These are phyloP conservation scores for Astragalus glycyphyllos DNA, from an alignment of 306 rosid species.

Conservation along the genomic window DNA sequence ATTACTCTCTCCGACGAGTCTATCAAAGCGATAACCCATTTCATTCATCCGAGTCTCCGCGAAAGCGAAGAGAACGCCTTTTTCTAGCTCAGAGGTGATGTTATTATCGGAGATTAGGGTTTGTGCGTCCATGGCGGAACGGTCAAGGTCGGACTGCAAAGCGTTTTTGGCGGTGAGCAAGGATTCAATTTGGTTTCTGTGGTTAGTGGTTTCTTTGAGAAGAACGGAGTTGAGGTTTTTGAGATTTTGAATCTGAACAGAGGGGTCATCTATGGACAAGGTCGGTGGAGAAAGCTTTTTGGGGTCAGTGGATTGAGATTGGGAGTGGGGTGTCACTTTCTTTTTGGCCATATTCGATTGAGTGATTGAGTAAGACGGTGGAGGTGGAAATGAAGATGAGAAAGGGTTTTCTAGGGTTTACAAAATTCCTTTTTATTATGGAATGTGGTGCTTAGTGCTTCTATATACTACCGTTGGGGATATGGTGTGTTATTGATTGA, in stretches of 20 bases:
- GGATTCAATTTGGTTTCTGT: slow-evolving; percentile 57
- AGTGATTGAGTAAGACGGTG: background rate
- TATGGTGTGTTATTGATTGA: background rate
- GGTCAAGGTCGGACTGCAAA: slow-evolving; percentile 45
- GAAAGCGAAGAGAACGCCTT: slow-evolving; percentile 44
- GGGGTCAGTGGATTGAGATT: slow-evolving; percentile 35
- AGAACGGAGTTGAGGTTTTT: slow-evolving; percentile 70
- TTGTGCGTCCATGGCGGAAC: slow-evolving; percentile 36
- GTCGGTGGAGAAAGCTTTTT: slow-evolving; percentile 16
- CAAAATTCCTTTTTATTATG: background rate
- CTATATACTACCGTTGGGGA: background rate
- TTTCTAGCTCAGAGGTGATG: slow-evolving; percentile 52
- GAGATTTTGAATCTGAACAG: slow-evolving; percentile 61
- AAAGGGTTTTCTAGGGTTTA: slow-evolving; percentile 45
- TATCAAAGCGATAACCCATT: slow-evolving; percentile 39
- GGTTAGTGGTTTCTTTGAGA: slow-evolving; percentile 60
- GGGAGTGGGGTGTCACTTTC: slow-evolving; percentile 46
- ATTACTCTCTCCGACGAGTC: slow-evolving; percentile 40
- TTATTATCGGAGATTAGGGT: background rate
- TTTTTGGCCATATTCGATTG: slow-evolving; percentile 63
- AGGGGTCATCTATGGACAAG: slow-evolving; percentile 42
- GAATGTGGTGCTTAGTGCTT: background rate
- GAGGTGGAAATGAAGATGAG: background rate
- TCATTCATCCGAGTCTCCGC: slow-evolving; percentile 49
- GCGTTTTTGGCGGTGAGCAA: slow-evolving; percentile 43